phyloP scores from a whole-genome alignment of 2,329 filamentous ascomycete species.

The Colletotrichum shisoi region DNA sequence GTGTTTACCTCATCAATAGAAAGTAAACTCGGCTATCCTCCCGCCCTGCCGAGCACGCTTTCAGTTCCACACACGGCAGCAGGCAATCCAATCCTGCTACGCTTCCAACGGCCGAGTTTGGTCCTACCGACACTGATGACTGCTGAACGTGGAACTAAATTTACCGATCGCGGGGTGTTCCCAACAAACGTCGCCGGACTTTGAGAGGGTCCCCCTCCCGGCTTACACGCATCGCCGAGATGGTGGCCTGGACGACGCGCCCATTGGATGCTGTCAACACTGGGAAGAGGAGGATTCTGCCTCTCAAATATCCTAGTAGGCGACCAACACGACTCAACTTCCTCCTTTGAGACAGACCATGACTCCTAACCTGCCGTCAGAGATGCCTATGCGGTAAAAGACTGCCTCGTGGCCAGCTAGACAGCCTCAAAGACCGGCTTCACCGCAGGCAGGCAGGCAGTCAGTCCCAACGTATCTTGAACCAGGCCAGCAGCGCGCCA shows the following conservation, averaged over 20 bases:
- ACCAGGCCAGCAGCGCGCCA: too few relatives aligned
- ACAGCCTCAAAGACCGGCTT: too few relatives aligned
- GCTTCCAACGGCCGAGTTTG: neutral
- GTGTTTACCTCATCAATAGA: neutral
- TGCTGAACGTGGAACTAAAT: neutral
- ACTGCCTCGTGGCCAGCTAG: too few relatives aligned
- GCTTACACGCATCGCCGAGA: slow-evolving; percentile 1
- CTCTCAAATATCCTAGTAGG: neutral
- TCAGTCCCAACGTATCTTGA: too few relatives aligned
- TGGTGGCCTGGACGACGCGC: neutral
- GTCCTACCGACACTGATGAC: too few relatives aligned
- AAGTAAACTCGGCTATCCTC: neutral
- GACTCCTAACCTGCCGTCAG: neutral
- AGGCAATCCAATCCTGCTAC: neutral
- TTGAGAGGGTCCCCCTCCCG: neutral
- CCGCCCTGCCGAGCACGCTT: neutral
- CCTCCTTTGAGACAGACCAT: neutral
- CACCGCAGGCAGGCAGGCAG: too few relatives aligned
- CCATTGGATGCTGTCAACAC: neutral
- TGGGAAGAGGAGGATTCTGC: neutral
- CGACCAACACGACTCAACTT: neutral
- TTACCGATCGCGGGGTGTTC: neutral
- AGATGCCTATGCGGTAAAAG: neutral
- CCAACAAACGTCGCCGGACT: neutral
- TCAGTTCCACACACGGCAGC: neutral